Evolutionary conservation across 345 rosid species (phyloP), one percentile per base, ranked within the genome.

Genomic region (Melaleuca quinquenervia): DNA sequence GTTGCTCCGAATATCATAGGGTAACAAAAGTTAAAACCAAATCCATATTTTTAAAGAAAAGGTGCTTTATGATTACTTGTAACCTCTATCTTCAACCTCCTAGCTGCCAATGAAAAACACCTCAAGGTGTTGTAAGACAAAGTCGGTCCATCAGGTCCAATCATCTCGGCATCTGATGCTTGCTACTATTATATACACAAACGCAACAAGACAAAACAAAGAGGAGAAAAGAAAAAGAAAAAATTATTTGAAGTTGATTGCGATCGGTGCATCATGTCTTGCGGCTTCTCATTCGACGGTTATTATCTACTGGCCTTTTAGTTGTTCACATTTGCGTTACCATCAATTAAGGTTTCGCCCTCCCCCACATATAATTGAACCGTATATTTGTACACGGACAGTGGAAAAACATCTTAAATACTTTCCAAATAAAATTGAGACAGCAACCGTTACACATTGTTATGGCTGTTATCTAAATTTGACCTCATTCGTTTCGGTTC

Each of bases 41-140:
- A 70, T 18, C 80, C 48, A 70, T 2, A 1, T 36, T 70, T 53
- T 70, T 70, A 18, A 70, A 36, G 80, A 41, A 36, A 70, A 70
- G 80, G 36, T 70, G 13, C 44, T 36, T 48, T 32, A 48, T 70
- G 9, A 70, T 70, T 70, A 70, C 48, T 70, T 12, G 54, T 24
- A n/a, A 27, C 45, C 84, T 36, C 84, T 82, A 36, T 92, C 90
- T 60, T 86, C 83, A 88, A 85, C 87, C 53, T 15, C 83, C n/a
- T 45, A 70, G 49, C 86, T 41, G 51, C 84, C 64, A 20, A 52
- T 52, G 53, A 83, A 21, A 16, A 7, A 51, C 84, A 32, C 50
- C 49, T 51, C 29, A 52, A 29, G 84, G 32, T 8, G 9, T 41
- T 26, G 53, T 32, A 15, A 51, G 44, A 50, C 18, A 32, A 36